phyloP scores from a whole-genome alignment of 257 asterid species.

The Scutellaria galericulata region DNA sequence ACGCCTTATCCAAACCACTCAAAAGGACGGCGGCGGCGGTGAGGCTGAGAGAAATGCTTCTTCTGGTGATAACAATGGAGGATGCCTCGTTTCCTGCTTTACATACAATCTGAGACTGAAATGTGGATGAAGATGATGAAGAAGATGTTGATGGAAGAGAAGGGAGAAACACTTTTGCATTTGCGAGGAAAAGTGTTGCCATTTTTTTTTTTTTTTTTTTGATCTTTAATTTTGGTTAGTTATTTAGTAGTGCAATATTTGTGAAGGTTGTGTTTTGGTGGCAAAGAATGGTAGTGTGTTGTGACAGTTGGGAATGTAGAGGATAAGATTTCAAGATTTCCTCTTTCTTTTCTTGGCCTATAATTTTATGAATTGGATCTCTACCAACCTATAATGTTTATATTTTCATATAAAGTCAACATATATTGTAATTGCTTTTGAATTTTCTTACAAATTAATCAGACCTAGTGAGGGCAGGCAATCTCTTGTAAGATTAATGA shows the following conservation, averaged over 20 bases:
- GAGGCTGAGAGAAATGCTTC: slow-evolving; percentile 55
- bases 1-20: slow-evolving; percentile 46
- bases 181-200: slow-evolving; percentile 71
- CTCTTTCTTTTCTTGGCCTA: slow-evolving; percentile 37
- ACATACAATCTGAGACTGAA: slow-evolving; percentile 45
- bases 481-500: too few relatives aligned
- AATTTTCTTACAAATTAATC: too few relatives aligned
- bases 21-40: slow-evolving; percentile 48
- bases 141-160: slow-evolving; percentile 40
- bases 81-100: slow-evolving; percentile 44
- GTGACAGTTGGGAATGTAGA: slow-evolving; percentile 47
- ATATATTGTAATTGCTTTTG: too few relatives aligned
- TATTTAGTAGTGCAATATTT: slow-evolving; percentile 26
- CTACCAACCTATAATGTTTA: too few relatives aligned
- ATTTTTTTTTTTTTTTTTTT: slow-evolving; percentile 36
- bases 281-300: slow-evolving; percentile 46
- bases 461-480: too few relatives aligned
- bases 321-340: slow-evolving; percentile 78
- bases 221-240: slow-evolving; percentile 13
- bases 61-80: slow-evolving; percentile 42
- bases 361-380: slow-evolving; percentile 1
- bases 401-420: too few relatives aligned
- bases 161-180: slow-evolving; percentile 53
- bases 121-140: slow-evolving; percentile 36
- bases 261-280: slow-evolving; percentile 48